phyloP scores from a whole-genome alignment of 306 rosid genomes.

The Cicer bijugum region DNA sequence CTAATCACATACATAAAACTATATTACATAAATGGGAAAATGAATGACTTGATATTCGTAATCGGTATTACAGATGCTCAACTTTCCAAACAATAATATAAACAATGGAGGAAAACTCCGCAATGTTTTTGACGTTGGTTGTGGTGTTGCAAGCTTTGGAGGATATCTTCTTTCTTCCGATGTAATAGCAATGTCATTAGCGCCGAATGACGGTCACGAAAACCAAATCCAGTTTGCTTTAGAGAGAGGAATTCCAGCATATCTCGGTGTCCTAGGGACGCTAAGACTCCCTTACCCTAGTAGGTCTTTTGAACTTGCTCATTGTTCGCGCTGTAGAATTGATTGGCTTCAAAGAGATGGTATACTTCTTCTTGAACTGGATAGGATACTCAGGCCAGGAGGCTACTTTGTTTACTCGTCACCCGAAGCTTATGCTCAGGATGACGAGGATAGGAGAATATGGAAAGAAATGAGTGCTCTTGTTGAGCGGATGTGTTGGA shows the following conservation, averaged over 20 bases:
- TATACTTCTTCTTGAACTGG: slow-evolving; percentile 92
- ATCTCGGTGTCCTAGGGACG: slow-evolving; percentile 94
- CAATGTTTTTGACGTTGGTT: slow-evolving; percentile 83
- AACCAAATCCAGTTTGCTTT: slow-evolving; percentile 95
- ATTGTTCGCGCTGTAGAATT: slow-evolving; percentile 93
- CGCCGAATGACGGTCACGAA: slow-evolving; percentile 96
- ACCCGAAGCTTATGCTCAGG: slow-evolving; percentile 97
- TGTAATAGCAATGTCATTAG: slow-evolving; percentile 82
- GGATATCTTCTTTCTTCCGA: slow-evolving; percentile 85
- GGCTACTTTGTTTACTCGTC: slow-evolving; percentile 96
- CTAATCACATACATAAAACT: slow-evolving; percentile 29
- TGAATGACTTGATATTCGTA: slow-evolving; percentile 32
- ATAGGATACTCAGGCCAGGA: slow-evolving; percentile 88
- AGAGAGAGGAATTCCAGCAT: slow-evolving; percentile 94
- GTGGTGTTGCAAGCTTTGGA: slow-evolving; percentile 94
- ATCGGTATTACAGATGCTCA: slow-evolving; percentile 75
- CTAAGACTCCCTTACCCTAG: slow-evolving; percentile 93
- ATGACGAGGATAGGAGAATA: slow-evolving; percentile 85
- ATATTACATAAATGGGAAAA: background rate
- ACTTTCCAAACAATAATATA: slow-evolving; percentile 73
- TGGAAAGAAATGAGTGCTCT: slow-evolving; percentile 88
- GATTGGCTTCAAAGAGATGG: slow-evolving; percentile 97
- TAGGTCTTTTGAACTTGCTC: slow-evolving; percentile 94
- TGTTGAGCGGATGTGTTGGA: slow-evolving; percentile 85
- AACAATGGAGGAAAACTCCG: slow-evolving; percentile 81